Evolutionary conservation across 768 basidiomycete species (phyloP), one percentile per base, ranked within the genome.

Genomic region (Lentinus tigrinus): DNA sequence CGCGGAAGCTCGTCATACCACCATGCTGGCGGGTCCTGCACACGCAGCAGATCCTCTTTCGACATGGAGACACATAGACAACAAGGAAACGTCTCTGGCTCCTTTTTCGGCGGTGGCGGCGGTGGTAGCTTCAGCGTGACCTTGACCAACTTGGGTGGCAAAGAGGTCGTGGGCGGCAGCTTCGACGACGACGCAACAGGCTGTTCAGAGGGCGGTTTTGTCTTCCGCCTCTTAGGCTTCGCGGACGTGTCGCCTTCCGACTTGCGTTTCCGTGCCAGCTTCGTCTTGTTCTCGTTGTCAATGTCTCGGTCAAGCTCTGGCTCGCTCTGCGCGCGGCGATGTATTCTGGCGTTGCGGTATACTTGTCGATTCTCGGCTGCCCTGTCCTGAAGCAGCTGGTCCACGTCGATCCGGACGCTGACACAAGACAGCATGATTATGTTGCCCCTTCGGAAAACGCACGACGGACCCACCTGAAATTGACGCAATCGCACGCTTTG

Each of bases 331-430:
- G 43, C 34, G 2, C 38, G 49, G 3, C 39, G 40, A 31, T 60
- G 46, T 43, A 68, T 53, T 47, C 24, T 53, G 11, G 36, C 1
- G 6, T 48, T 48, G 14, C 60, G 60, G n/a, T 42, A 61, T 7
- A 61, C 60, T 10, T 61, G 38, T 4, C 39, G 14, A 23, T 55
- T 50, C 61, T 87, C 87, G 7, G 75, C 75, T 26, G 82, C 85
- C 4, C 87, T 79, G 60, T 92, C 87, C 2, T 67, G 76, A 19
- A 98, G 74, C 43, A 97, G 81, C 62, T 89, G 87, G 67, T 96
- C 93, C 21, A 98, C 91, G 57, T 98, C 90, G 63, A 98, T 98
- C 26, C 88, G 85, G 27, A 98, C 96, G 67, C 95, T 98, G 37
- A 13, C 37, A 27, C 16, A 16, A 19, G 31, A 21, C 27, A 43